Evolutionary conservation across 306 rosid species (phyloP), one percentile per base, ranked within the genome.

Genomic region (Astragalus membranaceus): DNA sequence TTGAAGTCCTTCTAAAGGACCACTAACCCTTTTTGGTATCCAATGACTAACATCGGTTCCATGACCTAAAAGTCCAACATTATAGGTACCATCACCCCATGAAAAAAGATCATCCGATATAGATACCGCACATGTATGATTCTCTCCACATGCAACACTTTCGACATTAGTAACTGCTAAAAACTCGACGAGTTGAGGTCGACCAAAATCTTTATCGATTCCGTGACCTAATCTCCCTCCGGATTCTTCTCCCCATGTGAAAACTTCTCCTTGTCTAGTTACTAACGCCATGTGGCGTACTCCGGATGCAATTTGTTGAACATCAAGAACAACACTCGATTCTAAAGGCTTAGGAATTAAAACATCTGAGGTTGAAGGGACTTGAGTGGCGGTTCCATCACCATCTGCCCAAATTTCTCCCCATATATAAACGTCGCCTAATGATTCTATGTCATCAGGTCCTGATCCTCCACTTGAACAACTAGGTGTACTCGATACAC

Each of bases 191-290:
- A 91, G 91, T 7, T 57, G 86, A 17, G 99, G 99, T 11, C 67
- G 82, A 36, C 87, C 81, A n/a, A 82, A 83, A 79, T 86, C 86
- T 79, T 59, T 89, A 74, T 95, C 95, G 30, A 74, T 70, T 37
- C 97, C 99, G 70, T 91, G 97, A 48, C 99, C 99, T 17, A 95
- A 92, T 69, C 97, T 81, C 68, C 99, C 99, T 2, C 99, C 99
- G 23, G 82, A 85, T 80, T 91, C 99, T 78, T 91, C 95, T 51
- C 99, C 99, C 99, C 99, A 95, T 30, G 97, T 95, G 57, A 95
- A 95, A 79, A 95, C 96, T 76, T 95, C 99, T 30, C 99, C 99
- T 75, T 95, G 96, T 85, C 95, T 86, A 11, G 99, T 95, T n/a
- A 91, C 92, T 50, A 95, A 83, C 74, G 95, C 96, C 73, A 86